Evolutionary conservation across 2,329 filamentous ascomycete species (phyloP), one percentile per base, ranked within the genome.

Genomic region (Arthrobotrys sphaeroides): DNA sequence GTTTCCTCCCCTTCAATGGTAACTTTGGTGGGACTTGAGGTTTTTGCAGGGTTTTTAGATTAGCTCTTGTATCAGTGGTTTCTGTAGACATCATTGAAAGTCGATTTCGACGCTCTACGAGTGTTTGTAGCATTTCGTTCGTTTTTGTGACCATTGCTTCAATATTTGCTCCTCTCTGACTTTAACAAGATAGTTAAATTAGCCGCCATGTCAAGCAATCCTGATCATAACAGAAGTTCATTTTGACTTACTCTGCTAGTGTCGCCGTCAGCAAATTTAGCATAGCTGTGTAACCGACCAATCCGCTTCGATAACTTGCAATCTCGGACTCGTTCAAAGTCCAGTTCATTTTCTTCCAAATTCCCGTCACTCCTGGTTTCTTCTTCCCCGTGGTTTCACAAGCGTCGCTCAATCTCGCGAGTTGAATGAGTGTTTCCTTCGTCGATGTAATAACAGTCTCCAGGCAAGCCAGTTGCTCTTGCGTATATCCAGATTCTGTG

Each of bases 281-380:
- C 72, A 75, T 75, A 12, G 72, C 64, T n/a, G 72, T 75, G 43
- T 75, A 75, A 28, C 72, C 59, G 28, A 75, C 64, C 26, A 75
- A 68, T n/a, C 72, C 72, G 33, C 72, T 75, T 28, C 72, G 45
- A 55, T 75, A 75, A n/a, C 72, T 69, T 10, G 72, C 38, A 53
- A 75, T 75, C 22, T 75, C 72, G n/a, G 72, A 43, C 49, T 75
- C 72, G 33, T 75, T 69, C 24, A 75, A 28, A 7, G 72, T 69
- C 72, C 72, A 75, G 24, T 59, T 75, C 33, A 75, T 47, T 49
- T 75, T 75, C 36, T 69, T 75, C 72, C 72, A 75, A 45, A 75
- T 75, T 26, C 72, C 72, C 18, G 47, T 60, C 3, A 69, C 65
- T 43, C 59, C 57, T 36, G 57, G 45, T 16, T 75, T 75, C 40